Percentiles rank a stretch among this genome's conserved stretches.
phyloP scores from a whole-genome alignment of 495 filamentous ascomycete genomes.

The Apodospora peruviana region DNA sequence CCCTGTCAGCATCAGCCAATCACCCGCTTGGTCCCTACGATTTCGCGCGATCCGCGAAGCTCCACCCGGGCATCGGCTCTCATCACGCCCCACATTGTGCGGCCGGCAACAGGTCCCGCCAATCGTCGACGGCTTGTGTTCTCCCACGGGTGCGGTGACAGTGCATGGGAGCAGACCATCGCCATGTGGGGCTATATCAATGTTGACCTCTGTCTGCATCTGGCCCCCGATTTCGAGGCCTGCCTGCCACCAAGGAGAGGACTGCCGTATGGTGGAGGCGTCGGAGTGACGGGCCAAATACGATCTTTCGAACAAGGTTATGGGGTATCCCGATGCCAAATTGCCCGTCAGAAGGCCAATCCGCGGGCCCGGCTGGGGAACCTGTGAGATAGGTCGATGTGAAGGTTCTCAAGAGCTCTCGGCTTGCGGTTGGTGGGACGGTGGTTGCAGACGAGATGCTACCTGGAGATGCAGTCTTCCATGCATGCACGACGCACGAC shows the following conservation, averaged over 20 bases:
- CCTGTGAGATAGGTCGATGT: too few species aligned
- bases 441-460: not conserved
- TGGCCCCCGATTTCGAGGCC: not conserved
- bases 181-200: not conserved
- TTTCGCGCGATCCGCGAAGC: slow-evolving; percentile 10
- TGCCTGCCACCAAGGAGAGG: too few species aligned
- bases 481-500: not conserved
- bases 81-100: slow-evolving; percentile 18
- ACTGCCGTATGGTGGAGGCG: too few species aligned
- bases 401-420: too few species aligned
- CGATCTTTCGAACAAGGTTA: too few species aligned
- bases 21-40: slow-evolving; percentile 15
- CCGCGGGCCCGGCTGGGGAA: too few species aligned
- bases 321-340: too few species aligned
- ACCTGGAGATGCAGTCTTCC: not conserved
- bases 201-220: not conserved
- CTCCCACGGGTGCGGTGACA: not conserved
- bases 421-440: not conserved
- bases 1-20: slow-evolving; percentile 28
- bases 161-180: slow-evolving; percentile 2
- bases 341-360: too few species aligned
- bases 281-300: too few species aligned
- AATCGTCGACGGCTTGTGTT: slow-evolving; percentile 12
- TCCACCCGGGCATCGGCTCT: slow-evolving; percentile 5
- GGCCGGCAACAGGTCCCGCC: slow-evolving; percentile 11